Percentiles rank a stretch among this genome's conserved stretches.
Conservation (phyloP, 345 rosid species). For the Eucalyptus curtisii region DNA sequence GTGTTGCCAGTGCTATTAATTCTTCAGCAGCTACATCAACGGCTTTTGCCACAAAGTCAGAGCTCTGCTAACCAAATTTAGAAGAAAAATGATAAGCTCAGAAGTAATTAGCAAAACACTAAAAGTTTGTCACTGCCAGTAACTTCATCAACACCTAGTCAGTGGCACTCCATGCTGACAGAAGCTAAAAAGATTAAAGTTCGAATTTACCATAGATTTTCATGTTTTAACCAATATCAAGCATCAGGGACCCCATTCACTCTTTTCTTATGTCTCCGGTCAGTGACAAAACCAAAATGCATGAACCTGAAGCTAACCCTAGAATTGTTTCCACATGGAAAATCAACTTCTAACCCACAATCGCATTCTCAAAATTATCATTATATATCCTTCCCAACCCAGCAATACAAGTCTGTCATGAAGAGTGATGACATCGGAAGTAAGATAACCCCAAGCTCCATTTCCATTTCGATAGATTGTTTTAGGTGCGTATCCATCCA, state of each 20-base stretch:
- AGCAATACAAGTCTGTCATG: not conserved
- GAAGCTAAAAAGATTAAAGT: not conserved
- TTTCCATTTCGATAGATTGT: not conserved
- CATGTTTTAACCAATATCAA: not conserved
- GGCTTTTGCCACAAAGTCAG: constrained; percentile 54
- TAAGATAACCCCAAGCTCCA: not conserved
- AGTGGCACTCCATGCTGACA: not conserved
- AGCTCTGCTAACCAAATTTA: constrained; percentile 15
- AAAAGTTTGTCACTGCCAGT: not conserved
- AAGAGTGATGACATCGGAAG: not conserved
- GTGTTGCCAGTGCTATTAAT: constrained; percentile 52
- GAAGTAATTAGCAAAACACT: not conserved
- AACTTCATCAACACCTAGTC: not conserved
- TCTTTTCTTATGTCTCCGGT: not conserved
- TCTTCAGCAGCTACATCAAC: constrained; percentile 57
- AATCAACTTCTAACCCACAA: not conserved
- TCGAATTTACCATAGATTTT: not conserved
- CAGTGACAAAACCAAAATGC: not conserved
- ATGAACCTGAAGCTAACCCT: not conserved
- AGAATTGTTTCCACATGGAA: not conserved
- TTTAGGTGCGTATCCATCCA: not conserved
- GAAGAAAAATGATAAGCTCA: not conserved
- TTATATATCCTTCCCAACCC: not conserved
- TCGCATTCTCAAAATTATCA: not conserved
- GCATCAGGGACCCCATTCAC: not conserved